phyloP scores from a whole-genome alignment of 177 flowering plant genomes.

The Vitis hybrid region DNA sequence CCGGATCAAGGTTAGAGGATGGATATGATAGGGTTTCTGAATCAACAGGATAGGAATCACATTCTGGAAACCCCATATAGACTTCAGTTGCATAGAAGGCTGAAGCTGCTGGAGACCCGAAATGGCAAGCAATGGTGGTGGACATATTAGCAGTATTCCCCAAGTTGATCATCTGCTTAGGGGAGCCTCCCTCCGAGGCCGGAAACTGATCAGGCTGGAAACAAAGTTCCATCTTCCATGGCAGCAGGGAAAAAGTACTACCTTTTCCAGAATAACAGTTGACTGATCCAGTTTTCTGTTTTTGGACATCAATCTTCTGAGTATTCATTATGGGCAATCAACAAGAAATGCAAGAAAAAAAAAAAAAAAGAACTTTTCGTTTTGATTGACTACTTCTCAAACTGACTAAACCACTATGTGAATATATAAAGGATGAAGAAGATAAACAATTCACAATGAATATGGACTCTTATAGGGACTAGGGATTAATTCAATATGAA shows the following conservation, averaged over 20 bases:
- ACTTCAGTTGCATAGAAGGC: neutral
- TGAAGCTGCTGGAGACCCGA: neutral
- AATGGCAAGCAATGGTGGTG: neutral
- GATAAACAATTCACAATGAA: no score
- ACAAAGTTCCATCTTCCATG: neutral
- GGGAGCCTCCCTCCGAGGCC: neutral
- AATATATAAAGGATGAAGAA: no score
- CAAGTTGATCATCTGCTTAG: neutral
- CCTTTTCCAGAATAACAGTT: neutral
- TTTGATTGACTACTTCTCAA: no score
- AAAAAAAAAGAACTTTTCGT: no score
- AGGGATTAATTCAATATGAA: no score
- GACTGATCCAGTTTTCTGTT: neutral
- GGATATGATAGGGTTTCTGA: neutral
- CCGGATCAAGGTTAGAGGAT: neutral
- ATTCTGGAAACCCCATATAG: neutral
- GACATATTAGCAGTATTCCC: neutral
- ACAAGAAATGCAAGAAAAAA: neutral
- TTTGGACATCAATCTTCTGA: neutral
- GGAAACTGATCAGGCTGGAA: neutral
- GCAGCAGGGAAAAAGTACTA: neutral
- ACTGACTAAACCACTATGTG: no score
- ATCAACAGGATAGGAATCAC: neutral
- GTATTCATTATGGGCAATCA: neutral
- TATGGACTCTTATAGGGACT: no score